Conservation (phyloP, 2,329 filamentous ascomycete species). For the Aurifilum marmelostoma region DNA sequence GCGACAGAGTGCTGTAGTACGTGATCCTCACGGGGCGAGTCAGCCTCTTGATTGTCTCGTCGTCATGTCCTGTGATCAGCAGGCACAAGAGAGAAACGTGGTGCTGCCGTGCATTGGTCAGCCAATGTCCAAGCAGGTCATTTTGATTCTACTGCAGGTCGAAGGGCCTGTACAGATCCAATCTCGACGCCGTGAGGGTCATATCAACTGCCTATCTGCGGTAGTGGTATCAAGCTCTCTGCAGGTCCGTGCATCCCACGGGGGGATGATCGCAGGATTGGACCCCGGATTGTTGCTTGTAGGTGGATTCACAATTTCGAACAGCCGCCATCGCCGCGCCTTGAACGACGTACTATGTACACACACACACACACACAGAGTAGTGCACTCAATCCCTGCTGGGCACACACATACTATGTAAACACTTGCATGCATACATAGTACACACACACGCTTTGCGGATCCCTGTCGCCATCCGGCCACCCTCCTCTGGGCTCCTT, state of each 20-base stretch:
- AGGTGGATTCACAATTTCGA: no score
- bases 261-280: conserved; percentile 1
- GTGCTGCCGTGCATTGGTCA: background rate
- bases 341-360: no score
- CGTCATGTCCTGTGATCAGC: conserved; percentile 4
- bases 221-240: background rate
- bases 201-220: conserved; percentile 5
- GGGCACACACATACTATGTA: background rate
- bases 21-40: background rate
- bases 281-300: conserved; percentile 11
- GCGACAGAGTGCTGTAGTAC: background rate
- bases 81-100: conserved; percentile 5
- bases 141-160: background rate
- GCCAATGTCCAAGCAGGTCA: background rate
- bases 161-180: background rate
- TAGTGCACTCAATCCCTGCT: background rate
- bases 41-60: background rate
- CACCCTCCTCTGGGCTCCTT: background rate
- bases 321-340: no score
- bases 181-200: background rate
- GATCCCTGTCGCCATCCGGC: background rate
- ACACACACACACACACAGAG: no score
- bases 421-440: background rate
- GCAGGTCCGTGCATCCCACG: background rate
- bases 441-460: background rate